Percentiles rank a stretch among this genome's conserved stretches.
These are phyloP conservation scores for Immersiporthe knoxdaviesiana DNA, from an alignment of 2,329 filamentous ascomycete species.

Conservation along the genomic window DNA sequence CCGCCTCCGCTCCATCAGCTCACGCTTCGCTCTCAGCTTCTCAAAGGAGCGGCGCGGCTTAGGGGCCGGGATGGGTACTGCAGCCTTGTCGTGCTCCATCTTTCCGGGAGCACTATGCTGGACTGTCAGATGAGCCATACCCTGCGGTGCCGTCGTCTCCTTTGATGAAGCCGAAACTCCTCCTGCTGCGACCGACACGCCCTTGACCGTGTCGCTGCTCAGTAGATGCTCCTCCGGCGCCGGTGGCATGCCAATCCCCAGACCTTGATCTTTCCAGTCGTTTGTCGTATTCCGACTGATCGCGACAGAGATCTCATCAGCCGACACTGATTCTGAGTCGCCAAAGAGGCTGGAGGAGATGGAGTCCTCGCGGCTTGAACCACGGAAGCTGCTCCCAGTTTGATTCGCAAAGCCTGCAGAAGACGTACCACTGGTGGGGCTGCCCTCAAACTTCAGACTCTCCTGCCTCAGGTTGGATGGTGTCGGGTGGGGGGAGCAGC, in stretches of 20 bases:
- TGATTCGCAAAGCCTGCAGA: constrained; percentile 67
- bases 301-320: constrained; percentile 77
- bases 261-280: constrained; percentile 78
- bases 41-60: constrained; percentile 69
- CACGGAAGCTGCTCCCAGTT: constrained; percentile 75
- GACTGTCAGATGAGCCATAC: constrained; percentile 58
- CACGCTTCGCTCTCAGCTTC: constrained; percentile 73
- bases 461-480: constrained; percentile 69
- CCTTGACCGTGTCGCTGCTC: constrained; percentile 43
- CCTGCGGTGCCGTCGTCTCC: constrained; percentile 44
- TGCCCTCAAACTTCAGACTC: constrained; percentile 70
- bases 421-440: constrained; percentile 75
- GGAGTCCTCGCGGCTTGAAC: constrained; percentile 84
- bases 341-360: constrained; percentile 87
- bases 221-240: constrained; percentile 55
- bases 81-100: constrained; percentile 52
- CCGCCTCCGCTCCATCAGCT: constrained; percentile 72
- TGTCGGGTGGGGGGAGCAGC: constrained; percentile 64
- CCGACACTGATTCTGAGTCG: constrained; percentile 77
- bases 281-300: constrained; percentile 73
- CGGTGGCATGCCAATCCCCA: constrained; percentile 79
- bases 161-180: constrained; percentile 48
- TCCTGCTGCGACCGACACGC: constrained; percentile 58
- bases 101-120: constrained; percentile 68
- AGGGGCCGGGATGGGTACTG: constrained; percentile 46